Percentiles rank a stretch among this genome's conserved stretches.
These are phyloP conservation scores for Aspergillus asperescens DNA, from an alignment of 495 filamentous ascomycete genomes.

Conservation along the genomic window DNA sequence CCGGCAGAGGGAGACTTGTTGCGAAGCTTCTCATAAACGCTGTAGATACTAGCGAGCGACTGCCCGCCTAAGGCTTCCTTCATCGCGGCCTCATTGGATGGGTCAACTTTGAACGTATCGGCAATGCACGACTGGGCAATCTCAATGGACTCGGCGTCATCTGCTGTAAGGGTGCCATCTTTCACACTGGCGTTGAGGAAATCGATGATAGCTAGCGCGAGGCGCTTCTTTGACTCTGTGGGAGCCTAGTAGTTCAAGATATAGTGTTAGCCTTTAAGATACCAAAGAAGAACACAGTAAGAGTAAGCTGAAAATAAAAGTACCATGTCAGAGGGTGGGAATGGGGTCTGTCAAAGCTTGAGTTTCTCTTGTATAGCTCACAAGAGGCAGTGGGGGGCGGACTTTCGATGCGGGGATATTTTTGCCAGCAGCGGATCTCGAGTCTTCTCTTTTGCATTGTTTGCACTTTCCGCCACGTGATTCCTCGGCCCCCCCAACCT, in stretches of 20 bases:
- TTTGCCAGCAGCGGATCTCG: constrained; percentile 2
- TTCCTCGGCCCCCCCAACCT: neutral
- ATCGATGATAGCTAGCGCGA: constrained; percentile 94
- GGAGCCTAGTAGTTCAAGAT: constrained; percentile 33
- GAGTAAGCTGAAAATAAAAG: neutral
- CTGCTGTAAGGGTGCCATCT: constrained; percentile 79
- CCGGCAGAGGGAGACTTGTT: constrained; percentile 47
- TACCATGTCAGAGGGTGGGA: constrained; percentile 4
- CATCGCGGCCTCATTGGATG: constrained; percentile 65
- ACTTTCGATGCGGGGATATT: constrained; percentile 8
- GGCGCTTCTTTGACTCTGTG: constrained; percentile 81
- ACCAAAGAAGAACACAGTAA: neutral
- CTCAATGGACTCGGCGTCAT: constrained; percentile 88
- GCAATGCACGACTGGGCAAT: constrained; percentile 89
- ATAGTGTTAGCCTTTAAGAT: neutral
- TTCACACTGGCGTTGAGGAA: constrained; percentile 81
- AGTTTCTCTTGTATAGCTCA: neutral
- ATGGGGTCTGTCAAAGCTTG: neutral
- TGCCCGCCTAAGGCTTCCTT: constrained; percentile 74
- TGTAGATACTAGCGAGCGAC: constrained; percentile 83
- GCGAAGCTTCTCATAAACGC: constrained; percentile 93
- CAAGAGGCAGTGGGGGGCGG: constrained; percentile 10
- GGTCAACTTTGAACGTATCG: constrained; percentile 91
- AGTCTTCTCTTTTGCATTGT: constrained; percentile 12
- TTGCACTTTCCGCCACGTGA: constrained; percentile 14